Evolutionary conservation across 495 filamentous ascomycete species (phyloP).

Genomic region (Penicilliopsis zonata): DNA sequence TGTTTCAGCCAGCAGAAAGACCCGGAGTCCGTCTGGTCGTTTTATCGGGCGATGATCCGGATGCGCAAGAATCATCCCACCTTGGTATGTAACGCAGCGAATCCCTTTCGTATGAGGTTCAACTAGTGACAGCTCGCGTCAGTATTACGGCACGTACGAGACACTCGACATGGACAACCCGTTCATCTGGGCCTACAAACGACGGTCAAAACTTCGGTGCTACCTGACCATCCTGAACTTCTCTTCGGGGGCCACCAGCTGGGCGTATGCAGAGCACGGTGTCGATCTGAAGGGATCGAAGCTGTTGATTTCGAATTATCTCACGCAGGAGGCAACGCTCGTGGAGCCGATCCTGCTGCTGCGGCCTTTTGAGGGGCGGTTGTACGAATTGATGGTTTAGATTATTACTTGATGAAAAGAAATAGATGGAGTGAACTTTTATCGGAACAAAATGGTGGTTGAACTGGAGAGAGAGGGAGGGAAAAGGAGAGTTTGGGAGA

Average conservation of each 20-base stretch:
- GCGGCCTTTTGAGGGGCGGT: conserved; percentile 5
- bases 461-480: no score
- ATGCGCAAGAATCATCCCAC: conserved; percentile 16
- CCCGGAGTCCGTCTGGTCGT: conserved; percentile 19
- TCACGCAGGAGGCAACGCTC: conserved; percentile 1
- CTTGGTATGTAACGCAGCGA: conserved; percentile 4
- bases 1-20: conserved; percentile 19
- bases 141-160: conserved; percentile 6
- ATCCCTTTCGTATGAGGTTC: not conserved
- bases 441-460: no score
- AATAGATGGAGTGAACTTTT: no score
- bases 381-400: conserved; percentile 2
- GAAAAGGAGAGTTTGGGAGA: no score
- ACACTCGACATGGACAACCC: conserved; percentile 5
- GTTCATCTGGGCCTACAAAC: conserved; percentile 5
- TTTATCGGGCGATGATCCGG: conserved; percentile 23
- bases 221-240: conserved; percentile 9
- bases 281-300: conserved; percentile 2
- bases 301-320: conserved; percentile 4
- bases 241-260: conserved; percentile 3
- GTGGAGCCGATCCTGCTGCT: conserved; percentile 1
- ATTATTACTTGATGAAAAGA: no score
- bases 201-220: conserved; percentile 4
- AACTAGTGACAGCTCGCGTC: not conserved
- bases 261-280: conserved; percentile 3